Base-by-base conservation (phyloP, 257 asterid species). In the Buddleja alternifolia region DNA sequence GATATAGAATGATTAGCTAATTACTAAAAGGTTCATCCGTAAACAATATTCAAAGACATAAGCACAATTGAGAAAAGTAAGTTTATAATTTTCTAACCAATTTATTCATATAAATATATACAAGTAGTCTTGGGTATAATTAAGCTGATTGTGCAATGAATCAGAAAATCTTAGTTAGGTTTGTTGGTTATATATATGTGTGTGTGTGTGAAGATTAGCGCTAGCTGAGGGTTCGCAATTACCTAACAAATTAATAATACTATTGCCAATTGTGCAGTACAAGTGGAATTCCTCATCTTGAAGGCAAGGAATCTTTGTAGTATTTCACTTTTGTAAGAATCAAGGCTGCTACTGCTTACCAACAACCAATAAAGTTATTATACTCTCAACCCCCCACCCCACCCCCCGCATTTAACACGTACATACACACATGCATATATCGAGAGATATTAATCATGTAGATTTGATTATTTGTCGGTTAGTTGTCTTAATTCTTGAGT, bases 281-380 rank as follows among this genome's bases (percentile, higher is more conserved):
- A 52, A 61, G 70, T 71, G 68, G 44, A 52, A 25, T 24, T 66
- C 74, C 60, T 76, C 70, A 32, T 21, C 20, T 37, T 53, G 56
- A 29, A 80, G 73, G 81, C 53, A 81, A 80, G 72, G 90, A 84
- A 86, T 84, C 86, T 86, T 80, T 63, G 63, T 29, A 29, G 37
- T 56, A 37, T 52, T 45, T 63, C 37, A 70, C 90, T 84, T 86
- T 87, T 70, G 80, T 70, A 66, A 69, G 77, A 75, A 75, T 72
- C 88, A 71, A 87, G 71, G 82, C 77, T 69, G 72, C 63, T n/a
- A 17, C n/a, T 62, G 70, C 71, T 72, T 46, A 77, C 78, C 80
- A 54, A 46, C 75, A 69, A 23, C 67, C 85, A 80, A 84, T 84
- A 84, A 84, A 86, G 88, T 45, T 37, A 64, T 58, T 56, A 73